Base-by-base conservation (phyloP, 78 protist genomes). In the Dictyostelium discoideum region DNA sequence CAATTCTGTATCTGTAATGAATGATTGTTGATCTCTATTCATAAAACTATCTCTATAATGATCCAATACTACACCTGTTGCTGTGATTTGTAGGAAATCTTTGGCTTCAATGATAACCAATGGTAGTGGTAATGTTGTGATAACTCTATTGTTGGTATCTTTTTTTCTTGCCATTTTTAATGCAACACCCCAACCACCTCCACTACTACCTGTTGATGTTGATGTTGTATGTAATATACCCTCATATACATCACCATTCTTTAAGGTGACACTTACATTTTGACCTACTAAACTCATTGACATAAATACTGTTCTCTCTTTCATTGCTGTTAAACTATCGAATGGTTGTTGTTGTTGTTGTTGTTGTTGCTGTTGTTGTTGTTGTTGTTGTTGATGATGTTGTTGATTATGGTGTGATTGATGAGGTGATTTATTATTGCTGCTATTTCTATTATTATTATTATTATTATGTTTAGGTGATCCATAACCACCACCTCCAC, bases 1-100 rank as follows among this genome's bases (percentile, higher is more conserved):
- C 48, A 94, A 82, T 10, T 94, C 93, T 10, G 97, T 86, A 46
- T 94, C 97, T 46, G 94, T 94, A 7, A 44, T 84, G 72, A 94
- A 87, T 24, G 77, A 26, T 69, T 69, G 77, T 6, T 18, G 42
- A 24, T 32, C 40, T 16, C 87, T 32, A 7, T n/a, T 39, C 65
- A 50, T 48, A 48, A 44, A 85, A 18, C 86, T 22, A 18, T 40
- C 39, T 42, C 22, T 20, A 18, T 44, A 69, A 57, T 84, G 40
- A 24, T 94, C 93, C 3, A 86, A 76, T n/a, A 65, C 72, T 2
- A 94, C 90, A 39, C 92, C 97, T 42, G 92, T 94, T 14, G 97
- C 97, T 26, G 85, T 76, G 5, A 94, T 14, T 29, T 73, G 83
- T 18, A 86, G 40, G 63, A 94, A 94, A 24, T 87, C 94, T 40